Conservation (phyloP, 108 stramenopile genomes). For the Skeletonema potamos region DNA sequence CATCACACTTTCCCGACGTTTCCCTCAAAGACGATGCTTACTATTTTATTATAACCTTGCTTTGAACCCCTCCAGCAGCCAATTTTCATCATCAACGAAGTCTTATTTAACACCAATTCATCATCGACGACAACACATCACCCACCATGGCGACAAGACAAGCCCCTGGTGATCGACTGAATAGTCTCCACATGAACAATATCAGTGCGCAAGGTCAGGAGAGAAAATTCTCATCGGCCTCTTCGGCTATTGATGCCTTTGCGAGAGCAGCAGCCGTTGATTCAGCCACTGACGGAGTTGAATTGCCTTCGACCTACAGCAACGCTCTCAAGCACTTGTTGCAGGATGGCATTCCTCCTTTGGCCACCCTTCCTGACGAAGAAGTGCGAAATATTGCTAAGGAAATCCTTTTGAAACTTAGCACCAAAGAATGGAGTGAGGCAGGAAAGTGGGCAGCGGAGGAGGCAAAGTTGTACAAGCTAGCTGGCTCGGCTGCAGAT, state of each 20-base stretch:
- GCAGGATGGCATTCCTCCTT: background rate
- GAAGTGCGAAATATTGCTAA: background rate
- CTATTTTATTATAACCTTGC: too few relatives aligned
- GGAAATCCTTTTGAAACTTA: slow-evolving; percentile 1
- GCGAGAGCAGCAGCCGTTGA: background rate
- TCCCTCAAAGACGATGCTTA: too few relatives aligned
- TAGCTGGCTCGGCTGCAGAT: background rate
- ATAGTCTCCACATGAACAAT: background rate
- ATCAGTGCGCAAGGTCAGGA: background rate
- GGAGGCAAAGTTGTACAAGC: background rate
- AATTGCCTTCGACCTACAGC: background rate
- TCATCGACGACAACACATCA: too few relatives aligned
- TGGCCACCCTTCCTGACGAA: background rate
- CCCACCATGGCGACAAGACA: background rate
- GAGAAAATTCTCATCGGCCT: background rate
- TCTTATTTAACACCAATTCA: too few relatives aligned
- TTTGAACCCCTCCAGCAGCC: too few relatives aligned
- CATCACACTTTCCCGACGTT: too few relatives aligned
- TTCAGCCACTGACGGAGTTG: background rate
- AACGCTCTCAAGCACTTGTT: background rate
- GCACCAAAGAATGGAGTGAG: background rate
- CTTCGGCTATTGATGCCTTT: background rate
- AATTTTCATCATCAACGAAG: too few relatives aligned
- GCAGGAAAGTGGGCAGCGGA: slow-evolving; percentile 1
- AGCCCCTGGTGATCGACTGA: background rate